Base-by-base conservation (phyloP, 2,329 filamentous ascomycete species). In the Fusarium lyarnte region DNA sequence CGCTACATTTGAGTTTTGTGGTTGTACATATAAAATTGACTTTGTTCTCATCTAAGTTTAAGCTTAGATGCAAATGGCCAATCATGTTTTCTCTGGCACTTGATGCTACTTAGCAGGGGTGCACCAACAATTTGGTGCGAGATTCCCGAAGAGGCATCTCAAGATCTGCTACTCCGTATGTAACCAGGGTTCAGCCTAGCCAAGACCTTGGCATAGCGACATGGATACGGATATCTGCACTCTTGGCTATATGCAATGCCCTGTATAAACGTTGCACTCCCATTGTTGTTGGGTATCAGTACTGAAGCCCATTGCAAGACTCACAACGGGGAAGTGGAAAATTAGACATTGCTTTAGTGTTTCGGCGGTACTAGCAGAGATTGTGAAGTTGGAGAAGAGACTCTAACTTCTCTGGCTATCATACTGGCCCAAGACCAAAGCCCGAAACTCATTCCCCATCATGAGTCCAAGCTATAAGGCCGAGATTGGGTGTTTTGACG, bases 191-290 rank as follows among this genome's bases (percentile, higher is more conserved):
- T 27, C 6, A 31, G 64, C 64, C 58, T 5, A 31, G 64, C 64
- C 58, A 72, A 59, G 54, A 46, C 6, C 69, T 72, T 72, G 69
- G 58, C 64, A 36, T n/a, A 25, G 6, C 14, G 25, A 51, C 23
- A 31, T 36, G 19, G 11, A 67, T 35, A 31, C n/a, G 19, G 11
- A 67, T 35, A 31, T 27, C 21, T 27, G 4, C 42, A 27, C n/a
- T 42, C n/a, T 47, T 49, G 31, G 35, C n/a, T 38, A 6, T 36
- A 12, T 38, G 6, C 17, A 38, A 53, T 39, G 23, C 25, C n/a
- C 27, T 39, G 23, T 11, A 53, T 16, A 39, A n/a, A n/a, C 19
- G 19, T n/a, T 39, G 23, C 27, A 29, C 14, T 19, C 35, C 25
- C 14, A 39, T 21, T 23, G 14, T 38, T 9, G 19, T 52, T 3